Base-by-base conservation (phyloP, 768 basidiomycete species). In the Tricholoma flavovirens region DNA sequence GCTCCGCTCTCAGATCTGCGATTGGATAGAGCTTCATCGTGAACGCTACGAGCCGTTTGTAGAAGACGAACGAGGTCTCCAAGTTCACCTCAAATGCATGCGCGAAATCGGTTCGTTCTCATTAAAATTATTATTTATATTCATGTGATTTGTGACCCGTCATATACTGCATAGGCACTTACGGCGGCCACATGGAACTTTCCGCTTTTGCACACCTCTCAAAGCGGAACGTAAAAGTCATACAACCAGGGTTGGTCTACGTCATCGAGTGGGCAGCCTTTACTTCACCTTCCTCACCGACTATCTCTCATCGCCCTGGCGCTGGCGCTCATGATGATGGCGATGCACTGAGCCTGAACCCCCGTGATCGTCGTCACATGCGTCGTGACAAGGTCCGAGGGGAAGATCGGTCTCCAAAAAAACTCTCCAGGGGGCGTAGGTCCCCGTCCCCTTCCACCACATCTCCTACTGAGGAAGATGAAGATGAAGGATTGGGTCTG, bases 121-220 rank as follows among this genome's bases (percentile, higher is more conserved):
- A 35, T 56, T 49, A 30, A 51, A 49, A 57, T 56, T 43, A 50
- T 29, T 26, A 26, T 10, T 48, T 53, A 36, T 30, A 40, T 51
- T 33, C 15, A 21, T 35, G 30, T 53, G 35, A 12, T 1, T 40
- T 30, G n/a, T n/a, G n/a, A n/a, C n/a, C n/a, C n/a, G n/a, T n/a
- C n/a, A n/a, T n/a, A n/a, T n/a, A n/a, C n/a, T n/a, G 35, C 35
- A 53, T 62, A 88, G 90, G 83, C 26, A 95, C 93, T 1, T 96
- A 95, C 58, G 94, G 93, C 40, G 93, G 93, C 1, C 92, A 97
- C 70, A 82, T 97, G 64, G 94, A 97, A 69, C 77, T 97, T n/a
- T 89, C 88, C 15, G 92, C 92, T 0, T 96, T 94, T 68, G 87
- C 94, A 3, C 90, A 93, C 62, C 81, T 92, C 75, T 79, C 79